Base-by-base conservation (phyloP, 495 filamentous ascomycete genomes). In the Trichoderma virens region DNA sequence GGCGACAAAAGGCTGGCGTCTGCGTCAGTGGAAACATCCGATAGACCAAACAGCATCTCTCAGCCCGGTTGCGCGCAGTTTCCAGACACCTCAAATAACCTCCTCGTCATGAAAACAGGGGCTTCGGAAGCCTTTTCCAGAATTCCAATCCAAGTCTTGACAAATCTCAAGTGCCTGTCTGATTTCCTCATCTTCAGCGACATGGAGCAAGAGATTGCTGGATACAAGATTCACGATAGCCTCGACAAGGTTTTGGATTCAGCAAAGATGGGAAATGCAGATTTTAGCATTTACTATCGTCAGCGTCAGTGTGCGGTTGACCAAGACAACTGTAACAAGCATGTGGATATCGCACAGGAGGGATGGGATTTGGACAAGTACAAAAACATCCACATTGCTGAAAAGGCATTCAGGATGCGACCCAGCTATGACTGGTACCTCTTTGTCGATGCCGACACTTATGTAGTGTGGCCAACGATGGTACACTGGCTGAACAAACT, bases 391-490 rank as follows among this genome's bases (percentile, higher is more conserved):
- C 79, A 82, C 68, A 75, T 78, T 8, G 73, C 73, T 60, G 76
- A 79, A 69, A 78, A 76, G 72, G 62, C 72, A 9, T 81, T 69
- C 63, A 65, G 64, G 59, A 73, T 78, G 70, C 67, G 74, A 64
- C 79, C 80, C 16, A 71, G 79, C 56, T 81, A 81, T 27, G 82
- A 86, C 65, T 90, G 86, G 84, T 90, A 85, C 67, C 68, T 89
- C 47, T 88, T 89, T 68, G 83, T 89, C 71, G 87, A 89, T 63
- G 86, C 86, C 6, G 87, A 89, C 72, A 86, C 86, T 6, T 87
- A 86, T 67, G 74, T 87, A 56, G 78, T 86, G 14, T 89, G 85
- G 85, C 73, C 80, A 30, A 89, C 83, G 51, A 66, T 88, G 47
- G 71, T 85, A 35, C 70, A 74, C 25, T 89, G 85, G 85, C 71